Conservation (phyloP, 2,329 filamentous ascomycete genomes). For the Madurella mycetomatis region DNA sequence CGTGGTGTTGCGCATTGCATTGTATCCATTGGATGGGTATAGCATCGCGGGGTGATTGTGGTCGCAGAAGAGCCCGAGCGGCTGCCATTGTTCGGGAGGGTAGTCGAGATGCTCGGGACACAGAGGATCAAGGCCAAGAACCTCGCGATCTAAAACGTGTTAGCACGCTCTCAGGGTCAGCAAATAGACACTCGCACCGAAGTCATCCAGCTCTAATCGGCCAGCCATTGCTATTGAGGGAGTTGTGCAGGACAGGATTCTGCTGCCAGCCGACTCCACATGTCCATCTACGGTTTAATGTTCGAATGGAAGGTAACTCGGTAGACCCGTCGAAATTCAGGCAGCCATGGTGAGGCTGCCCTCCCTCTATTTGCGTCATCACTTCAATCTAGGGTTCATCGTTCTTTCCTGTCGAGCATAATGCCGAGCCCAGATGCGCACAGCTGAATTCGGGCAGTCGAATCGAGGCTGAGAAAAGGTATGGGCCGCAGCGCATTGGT, state of each 20-base stretch:
- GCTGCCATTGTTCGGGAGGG: background rate
- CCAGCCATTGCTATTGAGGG: background rate
- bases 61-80: slow-evolving; percentile 4
- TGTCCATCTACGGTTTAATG: background rate
- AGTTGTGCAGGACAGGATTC: background rate
- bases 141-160: slow-evolving; percentile 11
- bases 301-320: no score
- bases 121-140: slow-evolving; percentile 8
- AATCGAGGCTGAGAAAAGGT: background rate
- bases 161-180: background rate
- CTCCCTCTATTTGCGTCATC: no score
- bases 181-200: slow-evolving; percentile 12
- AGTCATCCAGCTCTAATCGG: slow-evolving; percentile 20
- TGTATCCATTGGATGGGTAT: background rate
- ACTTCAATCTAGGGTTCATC: no score
- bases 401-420: no score
- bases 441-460: no score
- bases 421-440: no score
- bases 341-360: background rate
- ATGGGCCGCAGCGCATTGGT: no score
- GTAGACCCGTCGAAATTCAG: background rate
- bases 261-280: background rate
- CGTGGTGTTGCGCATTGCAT: background rate
- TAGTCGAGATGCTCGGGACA: background rate
- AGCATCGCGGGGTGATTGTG: background rate